These are phyloP conservation scores for Platanthera guangdongensis DNA, from an alignment of 106 monocot genomes.

Conservation along the genomic window DNA sequence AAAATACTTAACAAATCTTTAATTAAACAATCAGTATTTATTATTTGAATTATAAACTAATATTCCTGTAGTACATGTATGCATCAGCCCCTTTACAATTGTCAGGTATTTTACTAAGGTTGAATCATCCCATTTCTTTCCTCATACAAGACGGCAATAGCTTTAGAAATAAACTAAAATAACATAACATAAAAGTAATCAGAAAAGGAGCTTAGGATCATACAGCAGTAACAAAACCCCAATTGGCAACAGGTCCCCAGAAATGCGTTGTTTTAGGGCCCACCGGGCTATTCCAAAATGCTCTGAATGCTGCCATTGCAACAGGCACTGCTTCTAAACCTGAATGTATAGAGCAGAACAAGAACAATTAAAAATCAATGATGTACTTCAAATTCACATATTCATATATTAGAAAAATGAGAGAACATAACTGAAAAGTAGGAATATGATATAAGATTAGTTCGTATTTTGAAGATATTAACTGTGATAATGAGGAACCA, in stretches of 20 bases:
- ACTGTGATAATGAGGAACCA: too few species aligned
- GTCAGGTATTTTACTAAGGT: not conserved
- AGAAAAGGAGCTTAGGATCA: slow-evolving; percentile 3
- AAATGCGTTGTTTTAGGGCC: slow-evolving; percentile 95
- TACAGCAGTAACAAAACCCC: slow-evolving; percentile 91
- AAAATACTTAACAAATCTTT: not conserved
- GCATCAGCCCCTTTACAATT: not conserved
- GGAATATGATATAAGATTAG: not conserved
- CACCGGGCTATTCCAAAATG: slow-evolving; percentile 85
- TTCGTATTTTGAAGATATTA: not conserved
- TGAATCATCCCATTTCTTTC: not conserved
- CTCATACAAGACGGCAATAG: not conserved
- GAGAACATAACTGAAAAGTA: not conserved
- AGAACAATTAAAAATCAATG: not conserved
- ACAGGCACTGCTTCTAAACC: slow-evolving; percentile 6
- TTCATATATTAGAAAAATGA: not conserved
- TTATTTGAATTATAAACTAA: too few species aligned
- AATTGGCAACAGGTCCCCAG: slow-evolving; percentile 93
- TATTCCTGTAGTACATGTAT: not conserved
- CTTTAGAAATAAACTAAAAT: slow-evolving; percentile 1
- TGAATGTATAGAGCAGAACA: not conserved
- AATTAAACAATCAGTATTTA: not conserved
- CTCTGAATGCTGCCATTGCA: slow-evolving; percentile 39
- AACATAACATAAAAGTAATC: not conserved
- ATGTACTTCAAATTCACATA: too few species aligned